Evolutionary conservation across 805 yeast species (phyloP).

Genomic region (Ogataea nitratoaversa): DNA sequence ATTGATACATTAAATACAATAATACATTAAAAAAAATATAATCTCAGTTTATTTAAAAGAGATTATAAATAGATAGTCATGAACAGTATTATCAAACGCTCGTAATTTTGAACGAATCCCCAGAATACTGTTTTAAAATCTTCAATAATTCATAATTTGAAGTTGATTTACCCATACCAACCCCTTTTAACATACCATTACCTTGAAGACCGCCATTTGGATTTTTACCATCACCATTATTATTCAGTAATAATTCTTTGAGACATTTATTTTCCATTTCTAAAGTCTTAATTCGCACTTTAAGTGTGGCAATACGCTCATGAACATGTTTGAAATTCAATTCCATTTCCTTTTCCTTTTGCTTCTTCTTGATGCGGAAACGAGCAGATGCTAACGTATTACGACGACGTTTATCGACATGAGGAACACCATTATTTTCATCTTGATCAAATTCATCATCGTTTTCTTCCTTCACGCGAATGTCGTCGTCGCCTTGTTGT

Average conservation of each 20-base stretch:
- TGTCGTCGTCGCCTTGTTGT: not conserved
- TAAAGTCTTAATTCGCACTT: constrained; percentile 44
- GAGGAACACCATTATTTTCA: not conserved
- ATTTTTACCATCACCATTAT: not conserved
- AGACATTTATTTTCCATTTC: constrained; percentile 62
- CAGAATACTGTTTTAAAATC: constrained; percentile 17
- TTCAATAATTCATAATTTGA: constrained; percentile 24
- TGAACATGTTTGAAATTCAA: constrained; percentile 38
- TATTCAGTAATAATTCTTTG: constrained; percentile 37
- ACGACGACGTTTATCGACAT: constrained; percentile 47
- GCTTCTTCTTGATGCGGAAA: constrained; percentile 58
- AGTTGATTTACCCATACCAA: constrained; percentile 25
- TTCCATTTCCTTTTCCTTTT: constrained; percentile 58
- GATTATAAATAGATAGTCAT: not conserved
- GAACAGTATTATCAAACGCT: constrained; percentile 9
- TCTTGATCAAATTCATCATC: not conserved
- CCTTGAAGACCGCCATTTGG: not conserved
- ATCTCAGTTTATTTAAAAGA: not conserved
- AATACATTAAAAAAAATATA: too few species aligned
- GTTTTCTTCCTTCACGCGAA: not conserved
- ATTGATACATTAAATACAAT: too few species aligned
- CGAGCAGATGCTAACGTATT: constrained; percentile 66
- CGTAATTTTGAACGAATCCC: constrained; percentile 21
- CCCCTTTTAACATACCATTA: constrained; percentile 18
- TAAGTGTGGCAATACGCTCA: constrained; percentile 42